A percentile compares a stretch with the other conserved stretches of the same genome.
Evolutionary conservation across 208 protist genomes (phyloP).

Genomic region (Tritrichomonas foetus): DNA sequence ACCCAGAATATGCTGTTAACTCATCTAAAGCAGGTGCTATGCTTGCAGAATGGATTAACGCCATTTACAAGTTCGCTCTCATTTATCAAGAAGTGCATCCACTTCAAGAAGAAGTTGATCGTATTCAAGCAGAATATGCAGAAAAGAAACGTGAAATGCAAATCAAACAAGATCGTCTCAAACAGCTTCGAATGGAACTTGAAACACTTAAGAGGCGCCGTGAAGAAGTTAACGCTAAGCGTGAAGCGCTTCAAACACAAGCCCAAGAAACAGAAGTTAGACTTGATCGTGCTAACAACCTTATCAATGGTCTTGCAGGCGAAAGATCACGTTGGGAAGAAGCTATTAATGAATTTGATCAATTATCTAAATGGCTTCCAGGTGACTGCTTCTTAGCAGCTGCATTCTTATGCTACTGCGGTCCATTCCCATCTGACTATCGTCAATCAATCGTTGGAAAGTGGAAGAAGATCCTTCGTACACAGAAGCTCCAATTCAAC

Average conservation of each 20-base stretch:
- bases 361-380: slow-evolving; percentile 72
- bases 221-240: background rate
- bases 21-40: slow-evolving; percentile 79
- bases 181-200: slow-evolving; percentile 55
- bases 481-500: background rate
- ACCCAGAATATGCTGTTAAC: slow-evolving; percentile 68
- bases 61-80: slow-evolving; percentile 89
- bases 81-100: slow-evolving; percentile 90
- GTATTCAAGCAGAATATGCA: slow-evolving; percentile 41
- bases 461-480: slow-evolving; percentile 73
- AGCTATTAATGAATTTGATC: slow-evolving; percentile 78
- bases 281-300: slow-evolving; percentile 83
- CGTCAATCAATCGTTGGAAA: slow-evolving; percentile 73
- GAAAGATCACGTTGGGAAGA: slow-evolving; percentile 89
- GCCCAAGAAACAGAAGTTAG: slow-evolving; percentile 85
- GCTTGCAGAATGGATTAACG: slow-evolving; percentile 92
- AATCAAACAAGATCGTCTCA: slow-evolving; percentile 45
- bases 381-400: slow-evolving; percentile 88
- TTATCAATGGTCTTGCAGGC: slow-evolving; percentile 87
- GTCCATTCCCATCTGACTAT: slow-evolving; percentile 87
- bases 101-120: slow-evolving; percentile 61
- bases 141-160: slow-evolving; percentile 41
- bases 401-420: slow-evolving; percentile 91
- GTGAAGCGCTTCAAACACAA: slow-evolving; percentile 55
- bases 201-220: background rate